Conservation (phyloP, 163 green algal species). For the Chlamydomonas reinhardtii region DNA sequence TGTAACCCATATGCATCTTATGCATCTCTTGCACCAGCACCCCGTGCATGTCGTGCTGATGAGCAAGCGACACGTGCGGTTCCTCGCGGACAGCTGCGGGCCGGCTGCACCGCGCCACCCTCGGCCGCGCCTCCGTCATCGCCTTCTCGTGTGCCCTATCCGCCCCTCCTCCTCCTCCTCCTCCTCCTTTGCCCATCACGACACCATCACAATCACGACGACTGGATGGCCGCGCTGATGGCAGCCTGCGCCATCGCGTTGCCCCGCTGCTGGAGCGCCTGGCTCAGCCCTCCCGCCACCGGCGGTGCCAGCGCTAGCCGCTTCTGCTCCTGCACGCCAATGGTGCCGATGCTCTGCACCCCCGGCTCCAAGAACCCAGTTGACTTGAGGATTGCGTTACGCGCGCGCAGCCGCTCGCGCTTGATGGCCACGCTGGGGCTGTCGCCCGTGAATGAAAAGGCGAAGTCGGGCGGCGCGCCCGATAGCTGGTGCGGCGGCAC, state of each 20-base stretch:
- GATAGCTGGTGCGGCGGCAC: constrained; percentile 46
- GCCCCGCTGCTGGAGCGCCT: constrained; percentile 27
- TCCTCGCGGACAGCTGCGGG: too few relatives aligned
- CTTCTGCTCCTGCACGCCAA: constrained; percentile 28
- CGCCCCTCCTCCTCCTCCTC: too few relatives aligned
- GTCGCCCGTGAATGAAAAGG: constrained; percentile 18
- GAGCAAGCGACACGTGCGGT: too few relatives aligned
- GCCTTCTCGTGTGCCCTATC: too few relatives aligned
- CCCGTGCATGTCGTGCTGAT: too few relatives aligned
- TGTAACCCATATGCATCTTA: too few relatives aligned
- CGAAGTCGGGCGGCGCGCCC: neutral
- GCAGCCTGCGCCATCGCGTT: neutral
- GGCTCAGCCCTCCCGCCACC: constrained; percentile 34
- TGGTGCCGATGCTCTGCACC: neutral
- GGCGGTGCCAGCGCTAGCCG: neutral
- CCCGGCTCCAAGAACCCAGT: constrained; percentile 61
- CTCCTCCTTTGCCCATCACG: neutral
- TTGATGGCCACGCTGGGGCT: constrained; percentile 44
- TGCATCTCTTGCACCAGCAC: too few relatives aligned
- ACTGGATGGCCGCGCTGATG: neutral
- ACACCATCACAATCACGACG: neutral
- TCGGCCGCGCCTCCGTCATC: too few relatives aligned
- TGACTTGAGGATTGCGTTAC: constrained; percentile 67
- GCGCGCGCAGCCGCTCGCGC: constrained; percentile 55
- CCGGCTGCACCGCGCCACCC: too few relatives aligned